Conservation (phyloP, 495 filamentous ascomycete species). For the Polyplosphaeria fusca region DNA sequence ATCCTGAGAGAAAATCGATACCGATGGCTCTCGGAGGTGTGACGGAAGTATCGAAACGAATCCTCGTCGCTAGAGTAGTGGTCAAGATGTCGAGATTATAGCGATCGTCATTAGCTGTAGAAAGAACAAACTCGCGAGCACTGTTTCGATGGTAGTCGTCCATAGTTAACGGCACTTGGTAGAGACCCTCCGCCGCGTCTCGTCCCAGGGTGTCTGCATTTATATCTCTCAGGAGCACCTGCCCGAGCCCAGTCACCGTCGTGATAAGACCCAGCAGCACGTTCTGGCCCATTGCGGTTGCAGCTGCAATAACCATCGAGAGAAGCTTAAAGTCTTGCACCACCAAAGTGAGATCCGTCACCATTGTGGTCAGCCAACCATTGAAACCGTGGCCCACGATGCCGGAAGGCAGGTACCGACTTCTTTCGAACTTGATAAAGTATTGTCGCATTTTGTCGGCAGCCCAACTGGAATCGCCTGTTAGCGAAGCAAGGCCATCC, state of each 20-base stretch:
- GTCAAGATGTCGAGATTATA: conserved; percentile 58
- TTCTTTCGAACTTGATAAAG: conserved; percentile 51
- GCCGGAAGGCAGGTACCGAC: conserved; percentile 48
- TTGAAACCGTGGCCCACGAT: conserved; percentile 52
- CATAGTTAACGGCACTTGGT: conserved; percentile 52
- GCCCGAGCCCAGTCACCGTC: conserved; percentile 37
- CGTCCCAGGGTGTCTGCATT: conserved; percentile 47
- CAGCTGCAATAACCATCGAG: conserved; percentile 50
- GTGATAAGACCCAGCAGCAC: conserved; percentile 32
- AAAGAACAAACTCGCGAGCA: conserved; percentile 52
- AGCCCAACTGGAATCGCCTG: conserved; percentile 49
- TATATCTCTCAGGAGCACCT: conserved; percentile 50
- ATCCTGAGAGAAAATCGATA: conserved; percentile 60
- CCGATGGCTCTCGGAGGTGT: conserved; percentile 54
- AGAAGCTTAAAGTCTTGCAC: conserved; percentile 53
- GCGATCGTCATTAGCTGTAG: conserved; percentile 50
- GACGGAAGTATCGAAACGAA: conserved; percentile 50
- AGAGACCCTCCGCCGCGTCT: conserved; percentile 47
- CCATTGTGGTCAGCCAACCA: conserved; percentile 56
- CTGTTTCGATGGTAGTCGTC: conserved; percentile 49
- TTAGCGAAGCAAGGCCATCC: conserved; percentile 45
- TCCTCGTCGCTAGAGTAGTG: conserved; percentile 58
- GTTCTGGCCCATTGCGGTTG: conserved; percentile 51
- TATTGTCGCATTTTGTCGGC: conserved; percentile 49
- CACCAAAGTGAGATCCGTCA: conserved; percentile 48